Evolutionary conservation across 306 rosid genomes (phyloP), one percentile per base, ranked within the genome.

Genomic region (Fragaria nilgerrensis): DNA sequence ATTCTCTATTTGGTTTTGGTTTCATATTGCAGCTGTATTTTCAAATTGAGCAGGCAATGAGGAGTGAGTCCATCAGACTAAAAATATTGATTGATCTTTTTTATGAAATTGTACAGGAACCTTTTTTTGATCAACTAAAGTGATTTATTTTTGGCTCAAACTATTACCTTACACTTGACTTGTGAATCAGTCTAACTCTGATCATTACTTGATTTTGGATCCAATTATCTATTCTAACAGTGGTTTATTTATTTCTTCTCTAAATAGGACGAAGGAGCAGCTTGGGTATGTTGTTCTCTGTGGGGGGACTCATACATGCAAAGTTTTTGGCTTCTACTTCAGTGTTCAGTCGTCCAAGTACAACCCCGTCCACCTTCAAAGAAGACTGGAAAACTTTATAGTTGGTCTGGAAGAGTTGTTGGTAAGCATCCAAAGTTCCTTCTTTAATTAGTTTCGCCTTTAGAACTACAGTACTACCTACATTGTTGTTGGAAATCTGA

Each of bases 61-160:
- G 97, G 65, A 29, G 80, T 80, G 90, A 47, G 44, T 88, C 97
- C 1, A 84, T 68, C 70, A 92, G 84, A 84, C 74, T 92, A 86
- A 94, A 82, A 84, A 87, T 96, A 49, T 68, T 92, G 85, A 76
- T 81, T 32, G 97, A 92, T 89, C 91, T 94, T 74, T 90, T 94
- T 82, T 87, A 92, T 44, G 97, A 90, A 85, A 94, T 94, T 55
- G 87, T 94, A 17, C 91, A 85, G 72, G 98, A 92, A 79, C 97
- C 97, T n/a, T 67, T 92, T 83, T 94, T 88, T 82, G 85, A 94
- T 83, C 97, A 94, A 86, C 89, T 92, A 76, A 92, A 97, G 98
- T 94, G 84, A 87, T 50, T 79, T 82, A 17, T n/a, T 52, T 77
- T 66, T 66, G 65, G 76, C 80, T 74, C 25, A 32, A 73, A 72